Conservation (phyloP, 495 filamentous ascomycete genomes). For the Penicillium coprophilum region DNA sequence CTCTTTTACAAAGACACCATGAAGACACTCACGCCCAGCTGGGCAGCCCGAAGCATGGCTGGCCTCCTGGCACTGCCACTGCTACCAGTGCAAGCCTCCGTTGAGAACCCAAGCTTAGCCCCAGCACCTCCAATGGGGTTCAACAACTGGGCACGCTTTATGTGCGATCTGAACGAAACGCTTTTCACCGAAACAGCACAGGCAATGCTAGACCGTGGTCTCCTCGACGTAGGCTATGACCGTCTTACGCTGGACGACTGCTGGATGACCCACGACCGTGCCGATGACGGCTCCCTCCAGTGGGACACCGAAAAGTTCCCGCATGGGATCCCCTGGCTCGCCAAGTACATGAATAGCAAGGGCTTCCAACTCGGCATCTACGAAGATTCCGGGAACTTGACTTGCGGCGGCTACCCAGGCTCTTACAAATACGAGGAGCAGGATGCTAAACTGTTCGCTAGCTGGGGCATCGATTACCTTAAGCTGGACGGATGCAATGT, state of each 20-base stretch:
- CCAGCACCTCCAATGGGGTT: slow-evolving; percentile 46
- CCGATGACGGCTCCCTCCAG: slow-evolving; percentile 32
- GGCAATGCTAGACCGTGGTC: slow-evolving; percentile 38
- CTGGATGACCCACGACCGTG: slow-evolving; percentile 37
- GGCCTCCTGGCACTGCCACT: slow-evolving; percentile 20
- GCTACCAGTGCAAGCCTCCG: slow-evolving; percentile 20
- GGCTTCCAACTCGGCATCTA: slow-evolving; percentile 46
- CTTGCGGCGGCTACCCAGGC: slow-evolving; percentile 43
- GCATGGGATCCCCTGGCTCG: slow-evolving; percentile 42
- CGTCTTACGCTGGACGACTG: slow-evolving; percentile 46
- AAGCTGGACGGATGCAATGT: slow-evolving; percentile 46
- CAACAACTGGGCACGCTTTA: slow-evolving; percentile 47
- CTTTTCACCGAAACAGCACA: slow-evolving; percentile 42
- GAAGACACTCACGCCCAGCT: slow-evolving; percentile 6
- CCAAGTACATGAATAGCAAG: slow-evolving; percentile 27
- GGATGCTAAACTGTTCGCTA: slow-evolving; percentile 39
- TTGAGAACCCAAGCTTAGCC: slow-evolving; percentile 23
- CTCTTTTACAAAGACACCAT: slow-evolving; percentile 7
- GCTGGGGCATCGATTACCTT: slow-evolving; percentile 46
- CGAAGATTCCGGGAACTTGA: slow-evolving; percentile 40
- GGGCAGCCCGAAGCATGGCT: slow-evolving; percentile 14
- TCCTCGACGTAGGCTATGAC: slow-evolving; percentile 40
- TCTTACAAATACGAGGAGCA: slow-evolving; percentile 37
- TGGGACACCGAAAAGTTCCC: slow-evolving; percentile 42
- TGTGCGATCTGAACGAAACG: slow-evolving; percentile 44